A percentile compares a stretch with the other conserved stretches of the same genome.
Conservation (phyloP, 2,329 filamentous ascomycete genomes). For the Monosporascus sp. region DNA sequence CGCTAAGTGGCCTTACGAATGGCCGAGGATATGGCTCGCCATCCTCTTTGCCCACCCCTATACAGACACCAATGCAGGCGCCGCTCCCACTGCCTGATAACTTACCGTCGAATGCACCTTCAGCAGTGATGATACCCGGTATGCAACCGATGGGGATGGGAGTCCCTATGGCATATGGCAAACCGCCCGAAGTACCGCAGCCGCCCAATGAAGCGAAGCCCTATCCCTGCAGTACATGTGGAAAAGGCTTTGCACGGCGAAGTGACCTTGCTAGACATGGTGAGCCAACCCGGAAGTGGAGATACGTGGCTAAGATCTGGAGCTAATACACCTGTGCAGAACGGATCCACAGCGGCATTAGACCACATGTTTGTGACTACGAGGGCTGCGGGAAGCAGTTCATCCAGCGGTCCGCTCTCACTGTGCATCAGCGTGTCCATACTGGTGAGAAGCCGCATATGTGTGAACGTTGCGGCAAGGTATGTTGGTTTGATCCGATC, state of each 20-base stretch:
- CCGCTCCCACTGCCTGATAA: conserved; percentile 39
- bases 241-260: conserved; percentile 85
- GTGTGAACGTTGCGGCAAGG: conserved; percentile 95
- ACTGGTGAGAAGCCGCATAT: conserved; percentile 98
- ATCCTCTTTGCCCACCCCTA: conserved; percentile 42
- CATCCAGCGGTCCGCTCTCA: conserved; percentile 92
- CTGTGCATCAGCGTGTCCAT: conserved; percentile 91
- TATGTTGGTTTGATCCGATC: conserved; percentile 36
- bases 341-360: conserved; percentile 86
- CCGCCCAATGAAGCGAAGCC: conserved; percentile 48
- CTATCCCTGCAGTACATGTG: conserved; percentile 84
- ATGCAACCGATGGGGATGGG: conserved; percentile 30
- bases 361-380: conserved; percentile 89
- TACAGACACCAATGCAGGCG: conserved; percentile 46
- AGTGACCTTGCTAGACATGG: conserved; percentile 94
- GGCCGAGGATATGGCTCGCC: conserved; percentile 48
- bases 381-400: conserved; percentile 91
- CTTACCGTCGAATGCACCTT: conserved; percentile 13
- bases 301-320: not conserved
- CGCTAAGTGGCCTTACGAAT: conserved; percentile 35
- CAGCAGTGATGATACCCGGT: conserved; percentile 37
- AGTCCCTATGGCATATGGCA: conserved; percentile 31
- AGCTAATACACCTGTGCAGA: conserved; percentile 49
- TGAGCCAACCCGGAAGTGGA: conserved; percentile 40
- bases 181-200: conserved; percentile 33